A percentile compares a stretch with the other conserved stretches of the same genome.
Evolutionary conservation across 1,284 basidiomycete genomes (phyloP).

Genomic region (Sporisorium graminicola): DNA sequence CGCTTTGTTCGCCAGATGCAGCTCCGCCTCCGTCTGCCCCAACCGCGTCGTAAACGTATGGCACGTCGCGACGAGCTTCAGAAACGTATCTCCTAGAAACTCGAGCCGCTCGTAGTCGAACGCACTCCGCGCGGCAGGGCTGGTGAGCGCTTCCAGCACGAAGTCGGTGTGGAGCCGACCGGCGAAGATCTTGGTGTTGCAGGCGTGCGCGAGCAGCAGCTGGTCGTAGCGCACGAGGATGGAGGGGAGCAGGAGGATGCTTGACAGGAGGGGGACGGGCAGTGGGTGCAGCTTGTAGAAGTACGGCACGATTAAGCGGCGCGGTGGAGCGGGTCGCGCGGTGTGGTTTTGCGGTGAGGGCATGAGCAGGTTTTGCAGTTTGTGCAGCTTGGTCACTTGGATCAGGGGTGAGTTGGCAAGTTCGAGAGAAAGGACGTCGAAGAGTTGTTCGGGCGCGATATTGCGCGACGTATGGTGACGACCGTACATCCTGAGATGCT

Average conservation of each 20-base stretch:
- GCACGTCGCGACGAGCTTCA: constrained; percentile 50
- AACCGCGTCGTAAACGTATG: constrained; percentile 45
- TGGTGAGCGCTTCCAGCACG: constrained; percentile 42
- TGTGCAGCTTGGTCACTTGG: constrained; percentile 16
- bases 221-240: constrained; percentile 48
- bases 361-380: constrained; percentile 16
- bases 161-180: constrained; percentile 14
- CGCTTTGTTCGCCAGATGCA: constrained; percentile 46
- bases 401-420: constrained; percentile 16
- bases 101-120: constrained; percentile 55
- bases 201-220: constrained; percentile 31
- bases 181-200: constrained; percentile 27
- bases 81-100: constrained; percentile 56
- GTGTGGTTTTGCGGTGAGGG: background rate
- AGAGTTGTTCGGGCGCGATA: background rate
- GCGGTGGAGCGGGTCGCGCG: background rate
- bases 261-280: background rate
- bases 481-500: constrained; percentile 24
- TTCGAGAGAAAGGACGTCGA: background rate
- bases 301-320: constrained; percentile 15
- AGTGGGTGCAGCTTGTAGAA: constrained; percentile 32
- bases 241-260: constrained; percentile 48
- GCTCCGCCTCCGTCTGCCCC: constrained; percentile 35
- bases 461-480: background rate
- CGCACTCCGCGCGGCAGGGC: constrained; percentile 12